Percentiles rank a stretch among this genome's conserved stretches.
These are phyloP conservation scores for Malbranchea cinnamomea DNA, from an alignment of 2,329 filamentous ascomycete genomes.

Conservation along the genomic window DNA sequence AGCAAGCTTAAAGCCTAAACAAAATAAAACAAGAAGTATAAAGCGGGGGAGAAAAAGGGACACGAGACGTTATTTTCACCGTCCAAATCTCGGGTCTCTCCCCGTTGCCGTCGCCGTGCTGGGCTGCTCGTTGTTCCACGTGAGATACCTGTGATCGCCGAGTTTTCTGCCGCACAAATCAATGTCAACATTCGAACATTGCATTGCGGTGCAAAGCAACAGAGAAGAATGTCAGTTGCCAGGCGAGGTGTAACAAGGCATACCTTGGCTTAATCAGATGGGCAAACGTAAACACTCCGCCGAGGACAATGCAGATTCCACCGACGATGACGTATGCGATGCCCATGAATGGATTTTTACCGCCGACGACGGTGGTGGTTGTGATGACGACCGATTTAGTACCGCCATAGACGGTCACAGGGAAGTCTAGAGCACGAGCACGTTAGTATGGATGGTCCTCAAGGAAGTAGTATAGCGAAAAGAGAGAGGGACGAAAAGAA, in stretches of 20 bases:
- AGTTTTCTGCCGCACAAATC: conserved; percentile 55
- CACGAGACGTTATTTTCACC: no score
- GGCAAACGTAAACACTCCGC: conserved; percentile 73
- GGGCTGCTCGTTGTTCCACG: conserved; percentile 69
- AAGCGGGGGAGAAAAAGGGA: no score
- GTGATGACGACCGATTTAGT: conserved; percentile 83
- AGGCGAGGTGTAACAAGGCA: conserved; percentile 18
- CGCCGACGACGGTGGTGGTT: conserved; percentile 83
- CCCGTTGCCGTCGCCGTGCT: conserved; percentile 39
- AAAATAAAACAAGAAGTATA: no score
- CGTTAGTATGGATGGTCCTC: conserved; percentile 4
- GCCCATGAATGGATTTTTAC: conserved; percentile 86
- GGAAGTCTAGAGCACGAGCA: conserved; percentile 63
- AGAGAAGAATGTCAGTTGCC: no score
- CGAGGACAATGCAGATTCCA: conserved; percentile 79
- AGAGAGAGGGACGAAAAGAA: neutral
- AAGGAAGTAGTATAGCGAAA: conserved; percentile 1
- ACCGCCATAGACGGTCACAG: conserved; percentile 61
- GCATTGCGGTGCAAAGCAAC: neutral
- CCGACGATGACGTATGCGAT: conserved; percentile 93
- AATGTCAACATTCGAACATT: conserved; percentile 3
- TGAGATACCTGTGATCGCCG: conserved; percentile 92
- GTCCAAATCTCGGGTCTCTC: conserved; percentile 40
- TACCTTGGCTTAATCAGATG: conserved; percentile 85
- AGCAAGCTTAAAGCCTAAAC: no score